phyloP scores from a whole-genome alignment of 106 monocot genomes.

The Hemerocallis citrina region DNA sequence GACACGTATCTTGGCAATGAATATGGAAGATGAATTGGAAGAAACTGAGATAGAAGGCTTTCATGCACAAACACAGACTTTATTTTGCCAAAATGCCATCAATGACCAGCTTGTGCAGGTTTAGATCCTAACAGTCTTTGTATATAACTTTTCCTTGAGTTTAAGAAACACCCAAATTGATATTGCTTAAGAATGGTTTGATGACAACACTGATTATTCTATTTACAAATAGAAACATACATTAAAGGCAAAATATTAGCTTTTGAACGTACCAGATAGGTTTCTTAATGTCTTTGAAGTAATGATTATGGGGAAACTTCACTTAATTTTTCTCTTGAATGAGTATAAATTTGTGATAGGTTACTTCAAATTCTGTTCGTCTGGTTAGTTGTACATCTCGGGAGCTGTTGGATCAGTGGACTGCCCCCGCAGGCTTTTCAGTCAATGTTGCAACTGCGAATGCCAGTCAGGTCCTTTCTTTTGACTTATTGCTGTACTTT shows the following conservation, averaged over 20 bases:
- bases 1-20: conserved; percentile 95
- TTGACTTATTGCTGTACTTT: not conserved
- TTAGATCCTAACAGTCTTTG: not conserved
- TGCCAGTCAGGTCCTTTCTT: conserved; percentile 71
- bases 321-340: not conserved
- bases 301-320: too few relatives aligned
- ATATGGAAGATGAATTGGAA: conserved; percentile 94
- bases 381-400: conserved; percentile 73
- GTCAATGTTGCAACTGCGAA: conserved; percentile 98
- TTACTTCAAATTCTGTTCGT: conserved; percentile 79
- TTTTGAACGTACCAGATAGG: too few relatives aligned
- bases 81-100: conserved; percentile 89
- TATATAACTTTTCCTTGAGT: too few relatives aligned
- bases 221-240: too few relatives aligned
- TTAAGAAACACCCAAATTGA: too few relatives aligned
- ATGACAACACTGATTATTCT: too few relatives aligned
- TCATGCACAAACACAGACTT: conserved; percentile 75
- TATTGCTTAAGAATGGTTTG: too few relatives aligned
- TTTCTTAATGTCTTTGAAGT: too few relatives aligned
- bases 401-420: conserved; percentile 86
- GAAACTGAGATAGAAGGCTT: conserved; percentile 99
- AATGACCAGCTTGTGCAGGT: conserved; percentile 93
- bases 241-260: too few relatives aligned
- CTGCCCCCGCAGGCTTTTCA: conserved; percentile 78
- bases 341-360: conserved; percentile 37